Evolutionary conservation across 2,329 filamentous ascomycete genomes (phyloP), one percentile per base, ranked within the genome.

Genomic region (Fusarium fracticaudum): DNA sequence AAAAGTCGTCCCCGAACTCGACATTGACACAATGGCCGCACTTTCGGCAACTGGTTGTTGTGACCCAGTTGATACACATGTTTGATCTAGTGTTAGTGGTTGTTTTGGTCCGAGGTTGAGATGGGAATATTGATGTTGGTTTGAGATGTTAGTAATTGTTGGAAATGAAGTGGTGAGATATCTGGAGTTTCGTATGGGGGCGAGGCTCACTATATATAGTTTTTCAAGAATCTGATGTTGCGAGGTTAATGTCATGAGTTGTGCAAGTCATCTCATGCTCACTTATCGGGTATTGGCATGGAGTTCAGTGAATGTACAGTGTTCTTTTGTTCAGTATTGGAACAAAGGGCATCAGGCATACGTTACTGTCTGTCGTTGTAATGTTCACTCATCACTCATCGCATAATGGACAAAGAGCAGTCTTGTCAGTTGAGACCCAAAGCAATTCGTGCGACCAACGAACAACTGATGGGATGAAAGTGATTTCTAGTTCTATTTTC

Each of bases 61-160:
- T 61, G 26, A 35, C 35, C 15, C 55, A 43, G 57, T 64, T 41
- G 7, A 31, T 37, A 35, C 71, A 73, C 71, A 74, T 73, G 17
- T 20, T 55, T 17, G 24, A 29, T 41, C n/a, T 29, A 18, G 18
- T 48, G 31, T 20, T 29, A 37, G 37, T 29, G 17, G 15, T 11
- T 17, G 10, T 14, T n/a, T 20, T 15, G 8, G 43, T n/a, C 18
- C 7, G 10, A 31, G 20, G 26, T n/a, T n/a, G n/a, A 9, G 8
- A 45, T 54, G 13, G 9, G 1, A 3, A 35, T n/a, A 12, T 15
- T 12, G 31, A 10, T 43, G 5, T n/a, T 51, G 38, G 26, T 37
- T 22, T 37, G 14, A 26, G 9, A 24, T 54, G 17, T 3, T 12
- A 17, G 33, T 20, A 18, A 5, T 24, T 20, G 8, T 12, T 35